Evolutionary conservation across 2,329 filamentous ascomycete genomes (phyloP).

Genomic region (Cercospora sp.): DNA sequence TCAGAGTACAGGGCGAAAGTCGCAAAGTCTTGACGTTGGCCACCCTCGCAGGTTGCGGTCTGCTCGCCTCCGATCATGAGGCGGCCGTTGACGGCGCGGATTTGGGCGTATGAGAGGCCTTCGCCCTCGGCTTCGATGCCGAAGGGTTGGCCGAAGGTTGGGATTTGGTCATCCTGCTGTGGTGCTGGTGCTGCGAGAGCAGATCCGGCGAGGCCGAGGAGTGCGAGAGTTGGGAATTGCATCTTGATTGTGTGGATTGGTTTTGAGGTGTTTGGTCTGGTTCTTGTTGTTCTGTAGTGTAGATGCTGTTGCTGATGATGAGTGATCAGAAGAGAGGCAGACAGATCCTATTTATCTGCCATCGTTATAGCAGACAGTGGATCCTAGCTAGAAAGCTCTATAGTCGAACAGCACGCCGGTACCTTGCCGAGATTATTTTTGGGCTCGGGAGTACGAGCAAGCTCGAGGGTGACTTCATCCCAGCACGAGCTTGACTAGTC

Average conservation of each 20-base stretch:
- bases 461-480: neutral
- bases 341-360: neutral
- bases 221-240: slow-evolving; percentile 8
- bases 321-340: neutral
- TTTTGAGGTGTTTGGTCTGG: neutral
- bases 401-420: neutral
- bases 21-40: slow-evolving; percentile 1
- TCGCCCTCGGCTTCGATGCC: neutral
- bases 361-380: neutral
- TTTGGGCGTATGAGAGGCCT: slow-evolving; percentile 13
- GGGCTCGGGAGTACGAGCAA: neutral
- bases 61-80: slow-evolving; percentile 25
- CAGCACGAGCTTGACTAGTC: neutral
- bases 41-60: slow-evolving; percentile 18
- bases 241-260: neutral
- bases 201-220: slow-evolving; percentile 11
- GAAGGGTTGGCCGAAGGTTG: neutral
- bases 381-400: neutral
- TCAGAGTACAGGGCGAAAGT: slow-evolving; percentile 17
- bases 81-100: slow-evolving; percentile 23
- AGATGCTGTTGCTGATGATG: neutral
- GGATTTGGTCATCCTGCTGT: neutral
- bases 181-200: neutral
- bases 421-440: neutral
- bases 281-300: neutral